Percentiles rank a stretch among this genome's conserved stretches.
phyloP scores from a whole-genome alignment of 306 rosid species.

The Canavalia ensiformis region DNA sequence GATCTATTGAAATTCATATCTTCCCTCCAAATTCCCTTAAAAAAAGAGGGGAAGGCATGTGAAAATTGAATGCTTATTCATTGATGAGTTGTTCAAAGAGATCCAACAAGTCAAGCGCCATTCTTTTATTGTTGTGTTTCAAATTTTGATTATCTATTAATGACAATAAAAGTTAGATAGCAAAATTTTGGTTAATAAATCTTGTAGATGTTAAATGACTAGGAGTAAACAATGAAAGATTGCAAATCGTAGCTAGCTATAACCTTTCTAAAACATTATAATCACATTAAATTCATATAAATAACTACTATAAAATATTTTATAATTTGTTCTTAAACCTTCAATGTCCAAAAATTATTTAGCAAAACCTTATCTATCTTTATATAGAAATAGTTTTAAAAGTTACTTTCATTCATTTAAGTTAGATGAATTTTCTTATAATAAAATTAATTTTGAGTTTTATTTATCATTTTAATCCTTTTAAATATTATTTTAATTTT shows the following conservation, averaged over 20 bases:
- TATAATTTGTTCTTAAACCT: too few relatives aligned
- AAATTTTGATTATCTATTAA: neutral
- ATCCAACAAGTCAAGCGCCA: neutral
- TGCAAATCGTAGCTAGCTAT: neutral
- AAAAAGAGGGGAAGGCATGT: neutral
- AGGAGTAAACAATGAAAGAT: neutral
- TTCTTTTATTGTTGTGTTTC: neutral
- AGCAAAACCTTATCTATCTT: too few relatives aligned
- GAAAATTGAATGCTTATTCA: neutral
- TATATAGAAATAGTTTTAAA: too few relatives aligned
- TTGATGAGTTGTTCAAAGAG: neutral
- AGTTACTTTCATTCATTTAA: too few relatives aligned
- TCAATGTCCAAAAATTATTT: too few relatives aligned
- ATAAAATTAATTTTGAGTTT: too few relatives aligned
- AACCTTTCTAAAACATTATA: neutral
- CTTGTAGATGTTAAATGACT: too few relatives aligned
- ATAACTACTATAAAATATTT: too few relatives aligned
- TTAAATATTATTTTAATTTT: too few relatives aligned
- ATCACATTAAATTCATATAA: too few relatives aligned
- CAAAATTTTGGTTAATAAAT: conserved; percentile 1
- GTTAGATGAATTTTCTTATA: too few relatives aligned
- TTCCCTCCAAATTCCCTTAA: neutral
- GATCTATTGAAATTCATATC: neutral
- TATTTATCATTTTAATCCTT: too few relatives aligned
- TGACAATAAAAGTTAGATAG: neutral